A percentile compares a stretch with the other conserved stretches of the same genome.
Conservation (phyloP, 371 early-diverging fungal species). For the Nematocida major region DNA sequence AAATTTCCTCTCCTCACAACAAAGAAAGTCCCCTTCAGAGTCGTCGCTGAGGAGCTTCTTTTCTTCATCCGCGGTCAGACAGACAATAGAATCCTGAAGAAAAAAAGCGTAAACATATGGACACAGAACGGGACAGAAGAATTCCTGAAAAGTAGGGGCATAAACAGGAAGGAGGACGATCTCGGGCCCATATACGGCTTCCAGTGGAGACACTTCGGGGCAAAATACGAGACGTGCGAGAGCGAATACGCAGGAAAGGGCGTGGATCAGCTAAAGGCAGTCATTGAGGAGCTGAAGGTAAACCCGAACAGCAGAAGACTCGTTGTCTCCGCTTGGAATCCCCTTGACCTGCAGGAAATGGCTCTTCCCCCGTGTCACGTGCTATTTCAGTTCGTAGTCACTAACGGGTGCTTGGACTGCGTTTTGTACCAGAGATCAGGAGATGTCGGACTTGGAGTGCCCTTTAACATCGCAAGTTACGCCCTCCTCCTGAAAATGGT, state of each 20-base stretch:
- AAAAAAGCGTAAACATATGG: slow-evolving; percentile 86
- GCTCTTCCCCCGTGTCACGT: slow-evolving; percentile 89
- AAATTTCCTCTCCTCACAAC: slow-evolving; percentile 87
- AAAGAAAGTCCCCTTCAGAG: slow-evolving; percentile 81
- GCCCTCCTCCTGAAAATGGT: slow-evolving; percentile 83
- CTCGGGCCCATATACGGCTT: slow-evolving; percentile 97
- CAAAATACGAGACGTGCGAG: slow-evolving; percentile 76
- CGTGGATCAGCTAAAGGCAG: slow-evolving; percentile 80
- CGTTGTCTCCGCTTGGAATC: slow-evolving; percentile 95
- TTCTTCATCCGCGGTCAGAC: slow-evolving; percentile 92
- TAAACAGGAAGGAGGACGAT: slow-evolving; percentile 77
- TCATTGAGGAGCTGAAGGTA: slow-evolving; percentile 72
- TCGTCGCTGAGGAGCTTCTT: slow-evolving; percentile 85
- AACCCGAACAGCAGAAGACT: slow-evolving; percentile 84
- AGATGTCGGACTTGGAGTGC: slow-evolving; percentile 95
- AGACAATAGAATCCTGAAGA: slow-evolving; percentile 72
- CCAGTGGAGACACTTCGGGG: slow-evolving; percentile 99
- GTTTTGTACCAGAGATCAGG: slow-evolving; percentile 92
- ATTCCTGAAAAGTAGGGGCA: slow-evolving; percentile 76
- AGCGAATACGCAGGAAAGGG: slow-evolving; percentile 84
- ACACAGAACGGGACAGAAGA: slow-evolving; percentile 87
- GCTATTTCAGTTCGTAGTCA: slow-evolving; percentile 81
- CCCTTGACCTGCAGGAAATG: slow-evolving; percentile 72
- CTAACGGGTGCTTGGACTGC: slow-evolving; percentile 70
- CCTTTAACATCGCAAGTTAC: slow-evolving; percentile 97